Base-by-base conservation (phyloP, 2,329 filamentous ascomycete genomes). In the Verticillium dahliae region DNA sequence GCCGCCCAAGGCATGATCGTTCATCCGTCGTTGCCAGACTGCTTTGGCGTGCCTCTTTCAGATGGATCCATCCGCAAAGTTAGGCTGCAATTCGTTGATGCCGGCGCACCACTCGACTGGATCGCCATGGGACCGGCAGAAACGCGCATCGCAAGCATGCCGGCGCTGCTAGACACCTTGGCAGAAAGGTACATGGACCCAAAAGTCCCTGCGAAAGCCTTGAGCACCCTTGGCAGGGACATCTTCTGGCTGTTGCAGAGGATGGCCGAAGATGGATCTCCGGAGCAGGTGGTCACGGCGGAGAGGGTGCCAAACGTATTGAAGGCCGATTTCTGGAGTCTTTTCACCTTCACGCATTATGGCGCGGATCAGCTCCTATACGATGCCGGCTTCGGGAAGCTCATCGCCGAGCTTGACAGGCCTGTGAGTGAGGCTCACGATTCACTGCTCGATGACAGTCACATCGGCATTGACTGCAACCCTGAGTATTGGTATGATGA, bases 31-130 rank as follows among this genome's bases (percentile, higher is more conserved):
- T 74, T 72, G 52, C 67, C 65, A 4, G 75, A 79, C 15, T 74
- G 76, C 0, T 76, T 84, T 52, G 77, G 75, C 0, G 73, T 84
- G 5, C 76, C 79, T 52, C 76, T 77, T 0, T 69, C 70, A 1
- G 75, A 71, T 57, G 70, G 72, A 18, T 18, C 61, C 1, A 11
- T 72, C 4, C 72, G 72, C 18, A 65, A 68, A 18, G 70, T 82
- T 1, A 69, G 72, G 11, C 69, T 81, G 45, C 71, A 74, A 58
- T 77, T 76, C 64, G 60, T 75, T 4, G 65, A 69, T 33, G 66
- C 77, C 1, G 62, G 71, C 37, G 9, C 11, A 13, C 50, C 62
- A 3, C 63, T 70, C 4, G 34, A 33, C 50, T 62, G 62, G 9
- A 64, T 66, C 27, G 65, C 66, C 5, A 59, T 39, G 33, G 60